Evolutionary conservation across 495 filamentous ascomycete species (phyloP).

Genomic region (Mycothermus thermophilus): DNA sequence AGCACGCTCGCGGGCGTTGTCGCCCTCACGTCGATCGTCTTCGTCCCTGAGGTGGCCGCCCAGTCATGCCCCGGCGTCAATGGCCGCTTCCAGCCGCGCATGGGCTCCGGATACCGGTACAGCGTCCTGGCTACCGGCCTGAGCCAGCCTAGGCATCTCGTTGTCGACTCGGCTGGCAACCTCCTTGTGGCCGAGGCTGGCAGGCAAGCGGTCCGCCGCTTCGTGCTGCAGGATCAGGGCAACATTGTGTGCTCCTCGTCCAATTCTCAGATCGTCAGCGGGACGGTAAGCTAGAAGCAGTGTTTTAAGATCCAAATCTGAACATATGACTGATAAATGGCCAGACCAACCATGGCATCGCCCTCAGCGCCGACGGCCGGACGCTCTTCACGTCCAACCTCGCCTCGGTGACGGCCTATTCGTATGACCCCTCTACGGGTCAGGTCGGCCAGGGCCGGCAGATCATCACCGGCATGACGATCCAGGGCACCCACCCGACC

Average conservation of each 20-base stretch:
- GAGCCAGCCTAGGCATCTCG: too few relatives aligned
- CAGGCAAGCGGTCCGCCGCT: conserved; percentile 33
- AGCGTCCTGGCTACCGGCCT: conserved; percentile 40
- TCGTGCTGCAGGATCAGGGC: conserved; percentile 33
- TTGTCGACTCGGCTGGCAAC: conserved; percentile 42
- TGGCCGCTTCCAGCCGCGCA: conserved; percentile 16
- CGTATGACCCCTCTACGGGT: conserved; percentile 37
- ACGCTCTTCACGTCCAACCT: conserved; percentile 48
- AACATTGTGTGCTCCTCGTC: conserved; percentile 32
- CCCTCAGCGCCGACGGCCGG: conserved; percentile 42
- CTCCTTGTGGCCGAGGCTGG: conserved; percentile 42
- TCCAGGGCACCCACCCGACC: conserved; percentile 35
- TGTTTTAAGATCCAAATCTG: not conserved
- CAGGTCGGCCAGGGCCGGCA: conserved; percentile 29
- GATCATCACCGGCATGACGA: conserved; percentile 41
- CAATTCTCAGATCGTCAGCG: conserved; percentile 24
- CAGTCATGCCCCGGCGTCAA: conserved; percentile 9
- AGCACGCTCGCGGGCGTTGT: conserved; percentile 1
- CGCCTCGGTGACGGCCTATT: conserved; percentile 40
- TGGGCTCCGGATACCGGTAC: conserved; percentile 39
- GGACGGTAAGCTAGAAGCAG: conserved; percentile 22
- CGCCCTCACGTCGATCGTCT: conserved; percentile 1
- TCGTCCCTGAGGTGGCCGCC: conserved; percentile 3
- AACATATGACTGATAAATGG: not conserved
- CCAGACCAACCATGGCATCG: conserved; percentile 50